Evolutionary conservation across 805 yeast species (phyloP), one percentile per base, ranked within the genome.

Genomic region (Cyberlindnera mycetangii): DNA sequence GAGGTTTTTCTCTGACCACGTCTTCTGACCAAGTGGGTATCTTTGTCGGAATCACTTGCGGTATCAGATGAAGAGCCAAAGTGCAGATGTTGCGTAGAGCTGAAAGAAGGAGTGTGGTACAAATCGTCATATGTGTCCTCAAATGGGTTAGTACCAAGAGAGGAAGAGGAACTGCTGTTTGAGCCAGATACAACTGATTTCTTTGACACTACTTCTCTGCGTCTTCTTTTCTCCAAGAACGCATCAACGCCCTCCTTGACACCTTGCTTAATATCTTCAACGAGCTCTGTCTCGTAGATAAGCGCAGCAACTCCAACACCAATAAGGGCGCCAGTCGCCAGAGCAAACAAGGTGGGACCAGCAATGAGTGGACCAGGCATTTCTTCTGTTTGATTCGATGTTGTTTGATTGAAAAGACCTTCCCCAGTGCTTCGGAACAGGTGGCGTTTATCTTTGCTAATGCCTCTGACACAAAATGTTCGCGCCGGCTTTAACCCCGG

Each of bases 271-370:
- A 40, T 27, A 30, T 35, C 50, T 31, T 40, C 48, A 22, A 32
- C 11, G 28, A 46, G 41, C 11, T 42, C 49, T 7, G 39, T 31
- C 39, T 46, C 44, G 39, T 39, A 46, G 20, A 46, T 21, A 5
- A 41, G 15, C 10, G 38, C 33, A 2, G 50, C 49, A 8, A 42
- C 34, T 2, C 47, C 49, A 4, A 37, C 46, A 7, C 51, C 53
- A 12, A 47, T 15, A 18, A 44, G 22, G 28, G 42, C 43, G 7
- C 50, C 50, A 7, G 49, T 27, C 11, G 44, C 44, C 5, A 44
- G 20, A 18, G 41, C 44, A 17, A 46, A 24, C 32, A 42, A 11
- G 5, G 49, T 35, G 19, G 49, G 46, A 5, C 19, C 48, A 7
- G 37, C 42, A 22, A 42, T 14, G 7, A 39, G 17, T 14, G 49